A percentile compares a stretch with the other conserved stretches of the same genome.
Conservation (phyloP, 2,329 filamentous ascomycete species). For the Epichloe elymi region DNA sequence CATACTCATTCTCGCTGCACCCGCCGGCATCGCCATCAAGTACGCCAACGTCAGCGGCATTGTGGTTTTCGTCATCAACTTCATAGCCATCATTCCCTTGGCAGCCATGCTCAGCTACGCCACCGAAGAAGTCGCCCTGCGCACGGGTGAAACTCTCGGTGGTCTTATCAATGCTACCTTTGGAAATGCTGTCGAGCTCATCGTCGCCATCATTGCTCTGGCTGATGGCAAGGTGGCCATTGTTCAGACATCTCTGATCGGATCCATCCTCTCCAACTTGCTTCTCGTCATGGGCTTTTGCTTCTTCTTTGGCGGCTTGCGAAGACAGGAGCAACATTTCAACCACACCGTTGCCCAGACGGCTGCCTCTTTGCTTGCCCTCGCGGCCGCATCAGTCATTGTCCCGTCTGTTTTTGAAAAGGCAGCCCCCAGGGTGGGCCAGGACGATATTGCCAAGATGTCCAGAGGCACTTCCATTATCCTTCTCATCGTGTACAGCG, state of each 20-base stretch:
- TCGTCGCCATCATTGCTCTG: conserved; percentile 77
- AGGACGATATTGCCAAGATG: conserved; percentile 41
- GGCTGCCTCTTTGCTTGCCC: conserved; percentile 64
- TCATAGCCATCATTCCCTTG: conserved; percentile 82
- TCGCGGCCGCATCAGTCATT: conserved; percentile 70
- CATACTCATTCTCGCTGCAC: conserved; percentile 62
- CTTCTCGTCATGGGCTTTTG: conserved; percentile 83
- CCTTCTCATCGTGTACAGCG: conserved; percentile 68
- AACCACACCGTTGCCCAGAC: conserved; percentile 89
- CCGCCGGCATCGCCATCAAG: conserved; percentile 64
- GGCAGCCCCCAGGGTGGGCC: conserved; percentile 24
- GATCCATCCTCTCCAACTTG: conserved; percentile 82
- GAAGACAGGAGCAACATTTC: conserved; percentile 73
- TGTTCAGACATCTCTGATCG: conserved; percentile 84
- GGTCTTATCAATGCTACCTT: conserved; percentile 85
- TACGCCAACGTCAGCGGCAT: conserved; percentile 46
- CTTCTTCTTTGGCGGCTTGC: conserved; percentile 77
- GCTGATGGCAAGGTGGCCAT: conserved; percentile 63
- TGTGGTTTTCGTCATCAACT: conserved; percentile 76
- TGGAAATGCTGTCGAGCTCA: conserved; percentile 83
- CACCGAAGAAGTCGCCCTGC: conserved; percentile 77
- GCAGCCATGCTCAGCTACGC: conserved; percentile 78
- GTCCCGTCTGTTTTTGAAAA: conserved; percentile 78
- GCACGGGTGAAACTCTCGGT: conserved; percentile 73
- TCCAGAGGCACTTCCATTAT: conserved; percentile 69